Base-by-base conservation (phyloP, 2,329 filamentous ascomycete species). In the Emergomyces africanus region DNA sequence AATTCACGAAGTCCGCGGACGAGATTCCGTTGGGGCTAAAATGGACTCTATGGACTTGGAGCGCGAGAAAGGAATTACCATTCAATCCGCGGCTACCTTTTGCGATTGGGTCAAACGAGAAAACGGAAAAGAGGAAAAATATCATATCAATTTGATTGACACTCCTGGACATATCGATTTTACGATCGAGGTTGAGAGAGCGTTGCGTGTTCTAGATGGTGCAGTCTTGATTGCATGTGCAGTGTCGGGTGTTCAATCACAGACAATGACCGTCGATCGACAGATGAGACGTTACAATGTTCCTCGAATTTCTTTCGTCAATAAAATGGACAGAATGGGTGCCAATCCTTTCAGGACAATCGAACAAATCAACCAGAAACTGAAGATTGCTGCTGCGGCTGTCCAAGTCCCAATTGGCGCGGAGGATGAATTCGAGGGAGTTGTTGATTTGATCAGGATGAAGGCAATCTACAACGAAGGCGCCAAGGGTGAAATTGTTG, bases 31-130 rank as follows among this genome's bases (percentile, higher is more conserved):
- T 46, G 94, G 94, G 64, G 94, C 94, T 62, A 99, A 99, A 79
- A 99, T 99, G 94, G 94, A 99, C 79, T 96, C 91, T 30, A 99
- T 99, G 94, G 94, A 99, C 67, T 80, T 99, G 66, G 94, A 99
- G 77, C 83, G 94, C 75, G 94, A 97, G 74, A 96, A 96, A 79
- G 94, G 94, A 68, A 99, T 99, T 73, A 99, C 94, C 60, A 99
- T 99, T 69, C 92, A 99, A 75, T 97, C 92, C 66, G 94, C 94
- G 12, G 94, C 94, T 28, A 99, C 94, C 0, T 99, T 96, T 74
- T 95, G 90, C 74, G 91, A 99, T 76, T 99, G 94, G 94, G 78
- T 87, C 65, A 96, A 95, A 79, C 86, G 83, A 74, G 86, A 89
- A 15, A 77, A 92, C 64, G 88, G 88, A 65, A 83, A 88, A 70